Percentiles rank a stretch among this genome's conserved stretches.
Conservation (phyloP, 2,329 filamentous ascomycete species). For the Cercospora sojina region DNA sequence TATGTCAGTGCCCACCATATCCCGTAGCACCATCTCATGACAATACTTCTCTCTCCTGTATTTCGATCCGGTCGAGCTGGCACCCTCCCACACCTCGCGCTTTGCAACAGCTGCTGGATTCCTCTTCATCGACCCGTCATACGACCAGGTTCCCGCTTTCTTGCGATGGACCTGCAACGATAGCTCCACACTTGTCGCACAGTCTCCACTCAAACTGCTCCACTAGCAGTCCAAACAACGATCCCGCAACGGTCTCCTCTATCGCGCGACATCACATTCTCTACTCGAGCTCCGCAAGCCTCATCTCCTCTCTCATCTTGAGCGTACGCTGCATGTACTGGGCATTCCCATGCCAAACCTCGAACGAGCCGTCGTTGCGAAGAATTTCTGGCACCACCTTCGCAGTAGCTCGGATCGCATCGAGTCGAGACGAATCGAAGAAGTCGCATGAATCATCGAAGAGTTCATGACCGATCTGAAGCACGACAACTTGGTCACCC, state of each 20-base stretch:
- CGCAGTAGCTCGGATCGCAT: too few relatives aligned
- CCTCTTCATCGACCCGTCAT: not conserved
- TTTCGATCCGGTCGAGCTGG: not conserved
- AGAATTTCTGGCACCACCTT: too few relatives aligned
- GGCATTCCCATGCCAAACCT: too few relatives aligned
- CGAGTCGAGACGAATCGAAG: too few relatives aligned
- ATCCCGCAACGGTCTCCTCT: not conserved
- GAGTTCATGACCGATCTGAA: too few relatives aligned
- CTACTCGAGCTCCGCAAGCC: too few relatives aligned
- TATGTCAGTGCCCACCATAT: not conserved
- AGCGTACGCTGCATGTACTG: too few relatives aligned
- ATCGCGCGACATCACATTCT: too few relatives aligned
- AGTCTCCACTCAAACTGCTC: not conserved
- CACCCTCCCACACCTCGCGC: not conserved
- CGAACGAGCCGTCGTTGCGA: too few relatives aligned
- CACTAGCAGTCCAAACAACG: not conserved
- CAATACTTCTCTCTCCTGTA: not conserved
- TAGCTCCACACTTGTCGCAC: not conserved
- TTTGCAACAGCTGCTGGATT: not conserved
- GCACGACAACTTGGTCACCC: too few relatives aligned
- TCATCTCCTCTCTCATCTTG: too few relatives aligned
- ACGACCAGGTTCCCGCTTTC: not conserved
- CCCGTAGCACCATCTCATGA: not conserved
- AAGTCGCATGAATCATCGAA: too few relatives aligned
- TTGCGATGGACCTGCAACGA: not conserved